Evolutionary conservation across 768 basidiomycete genomes (phyloP).

Genomic region (Dentipellis sp.): DNA sequence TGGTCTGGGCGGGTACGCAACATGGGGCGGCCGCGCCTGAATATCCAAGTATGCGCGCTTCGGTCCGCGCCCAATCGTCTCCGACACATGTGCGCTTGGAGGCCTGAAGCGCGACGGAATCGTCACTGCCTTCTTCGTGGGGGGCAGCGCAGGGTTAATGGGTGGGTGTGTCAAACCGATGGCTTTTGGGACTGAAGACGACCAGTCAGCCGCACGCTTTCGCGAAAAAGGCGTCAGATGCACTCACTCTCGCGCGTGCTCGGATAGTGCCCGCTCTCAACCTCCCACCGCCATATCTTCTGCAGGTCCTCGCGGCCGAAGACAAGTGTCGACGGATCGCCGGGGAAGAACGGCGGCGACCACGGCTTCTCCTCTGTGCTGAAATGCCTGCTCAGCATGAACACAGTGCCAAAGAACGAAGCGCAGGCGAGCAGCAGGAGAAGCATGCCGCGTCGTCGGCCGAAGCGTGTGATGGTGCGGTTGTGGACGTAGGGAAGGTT

Average conservation of each 20-base stretch:
- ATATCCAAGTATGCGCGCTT: conserved; percentile 73
- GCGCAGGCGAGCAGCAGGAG: conserved; percentile 40
- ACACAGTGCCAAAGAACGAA: conserved; percentile 40
- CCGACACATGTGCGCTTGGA: conserved; percentile 37
- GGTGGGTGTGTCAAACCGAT: conserved; percentile 47
- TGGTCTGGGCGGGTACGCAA: conserved; percentile 85
- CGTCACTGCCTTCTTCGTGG: conserved; percentile 34
- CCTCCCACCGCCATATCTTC: conserved; percentile 94
- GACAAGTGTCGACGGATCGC: conserved; percentile 63
- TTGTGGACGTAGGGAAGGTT: conserved; percentile 56
- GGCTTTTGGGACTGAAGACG: conserved; percentile 55
- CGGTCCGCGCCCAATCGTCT: conserved; percentile 67
- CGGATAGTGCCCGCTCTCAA: conserved; percentile 89
- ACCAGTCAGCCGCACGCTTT: conserved; percentile 5
- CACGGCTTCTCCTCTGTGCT: conserved; percentile 53
- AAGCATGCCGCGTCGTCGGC: conserved; percentile 46
- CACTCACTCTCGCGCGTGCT: conserved; percentile 66
- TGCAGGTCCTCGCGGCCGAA: conserved; percentile 73
- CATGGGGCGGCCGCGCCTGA: conserved; percentile 45
- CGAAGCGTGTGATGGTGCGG: conserved; percentile 45
- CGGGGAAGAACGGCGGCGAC: conserved; percentile 40
- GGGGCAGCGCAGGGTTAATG: conserved; percentile 70
- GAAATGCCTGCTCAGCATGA: conserved; percentile 54
- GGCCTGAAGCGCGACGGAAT: conserved; percentile 41
- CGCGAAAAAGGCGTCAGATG: conserved; percentile 7